phyloP scores from a whole-genome alignment of 495 filamentous ascomycete species.

The Penicillium cinerascens region DNA sequence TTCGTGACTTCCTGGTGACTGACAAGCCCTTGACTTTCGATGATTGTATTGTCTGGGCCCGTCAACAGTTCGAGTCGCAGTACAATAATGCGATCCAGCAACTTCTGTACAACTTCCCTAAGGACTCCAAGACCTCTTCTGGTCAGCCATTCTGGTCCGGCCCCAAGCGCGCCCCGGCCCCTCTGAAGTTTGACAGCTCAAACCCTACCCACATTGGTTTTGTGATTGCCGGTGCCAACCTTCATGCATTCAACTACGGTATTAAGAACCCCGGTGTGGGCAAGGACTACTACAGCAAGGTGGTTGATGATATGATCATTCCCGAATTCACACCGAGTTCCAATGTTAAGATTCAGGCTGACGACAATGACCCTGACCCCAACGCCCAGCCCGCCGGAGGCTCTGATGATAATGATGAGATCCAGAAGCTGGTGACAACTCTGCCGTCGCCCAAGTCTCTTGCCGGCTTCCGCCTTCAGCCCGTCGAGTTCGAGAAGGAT shows the following conservation, averaged over 20 bases:
- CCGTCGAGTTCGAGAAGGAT: slow-evolving; percentile 99
- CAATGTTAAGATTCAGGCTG: slow-evolving; percentile 93
- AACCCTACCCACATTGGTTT: slow-evolving; percentile 86
- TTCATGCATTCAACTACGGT: slow-evolving; percentile 97
- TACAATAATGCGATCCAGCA: slow-evolving; percentile 98
- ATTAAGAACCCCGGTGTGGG: slow-evolving; percentile 72
- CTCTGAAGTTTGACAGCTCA: slow-evolving; percentile 78
- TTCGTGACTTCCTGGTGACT: slow-evolving; percentile 86
- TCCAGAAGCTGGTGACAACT: slow-evolving; percentile 59
- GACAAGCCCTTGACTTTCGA: slow-evolving; percentile 91
- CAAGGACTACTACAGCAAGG: slow-evolving; percentile 65
- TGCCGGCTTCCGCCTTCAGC: slow-evolving; percentile 79
- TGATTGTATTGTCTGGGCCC: slow-evolving; percentile 93
- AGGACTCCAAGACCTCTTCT: slow-evolving; percentile 81
- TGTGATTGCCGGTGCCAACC: slow-evolving; percentile 80
- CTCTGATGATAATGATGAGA: slow-evolving; percentile 67
- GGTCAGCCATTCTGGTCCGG: slow-evolving; percentile 98
- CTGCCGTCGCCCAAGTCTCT: slow-evolving; percentile 78
- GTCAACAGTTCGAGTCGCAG: slow-evolving; percentile 90
- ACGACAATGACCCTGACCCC: slow-evolving; percentile 92
- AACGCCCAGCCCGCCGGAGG: slow-evolving; percentile 59
- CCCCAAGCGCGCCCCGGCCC: slow-evolving; percentile 93
- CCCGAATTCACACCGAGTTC: slow-evolving; percentile 93
- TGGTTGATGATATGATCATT: slow-evolving; percentile 90
- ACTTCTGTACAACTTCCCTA: slow-evolving; percentile 95